Evolutionary conservation across 2,329 filamentous ascomycete species (phyloP).

Genomic region (Fusarium sulawesiense): DNA sequence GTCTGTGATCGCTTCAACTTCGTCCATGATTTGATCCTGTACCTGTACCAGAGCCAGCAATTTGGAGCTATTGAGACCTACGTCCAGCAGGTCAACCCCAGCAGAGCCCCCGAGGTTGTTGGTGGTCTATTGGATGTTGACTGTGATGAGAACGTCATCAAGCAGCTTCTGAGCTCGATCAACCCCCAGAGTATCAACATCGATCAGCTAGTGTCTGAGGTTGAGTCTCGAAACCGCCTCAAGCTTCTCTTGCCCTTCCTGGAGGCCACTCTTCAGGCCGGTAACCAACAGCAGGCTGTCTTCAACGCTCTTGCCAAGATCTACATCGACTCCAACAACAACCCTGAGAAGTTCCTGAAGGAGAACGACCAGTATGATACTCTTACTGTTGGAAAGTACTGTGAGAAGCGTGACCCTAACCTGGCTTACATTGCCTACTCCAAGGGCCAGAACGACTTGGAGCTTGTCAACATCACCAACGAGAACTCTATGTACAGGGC

Average conservation of each 20-base stretch:
- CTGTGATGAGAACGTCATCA: conserved; percentile 96
- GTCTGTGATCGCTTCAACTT: conserved; percentile 99
- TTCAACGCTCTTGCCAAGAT: conserved; percentile 99
- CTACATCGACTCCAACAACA: conserved; percentile 98
- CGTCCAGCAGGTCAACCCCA: conserved; percentile 95
- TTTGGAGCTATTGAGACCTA: conserved; percentile 99
- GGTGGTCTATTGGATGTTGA: conserved; percentile 96
- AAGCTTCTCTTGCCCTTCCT: conserved; percentile 97
- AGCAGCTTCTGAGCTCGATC: conserved; percentile 86
- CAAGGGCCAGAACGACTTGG: conserved; percentile 97
- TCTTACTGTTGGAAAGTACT: conserved; percentile 93
- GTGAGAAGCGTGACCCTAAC: conserved; percentile 97
- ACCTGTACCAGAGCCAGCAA: conserved; percentile 98
- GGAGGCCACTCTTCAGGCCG: conserved; percentile 86
- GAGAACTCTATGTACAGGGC: conserved; percentile 99
- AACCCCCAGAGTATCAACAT: conserved; percentile 89
- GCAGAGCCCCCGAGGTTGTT: conserved; percentile 89
- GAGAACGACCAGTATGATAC: conserved; percentile 98
- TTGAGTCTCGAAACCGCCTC: conserved; percentile 94
- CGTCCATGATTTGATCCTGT: conserved; percentile 94
- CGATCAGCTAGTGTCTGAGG: conserved; percentile 91
- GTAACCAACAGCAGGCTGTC: conserved; percentile 95
- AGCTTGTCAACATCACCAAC: conserved; percentile 97
- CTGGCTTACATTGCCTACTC: conserved; percentile 93
- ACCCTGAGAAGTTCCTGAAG: conserved; percentile 96